A percentile compares a stretch with the other conserved stretches of the same genome.
Evolutionary conservation across 305 asterid genomes (phyloP).

Genomic region (Plantago lanceolata): DNA sequence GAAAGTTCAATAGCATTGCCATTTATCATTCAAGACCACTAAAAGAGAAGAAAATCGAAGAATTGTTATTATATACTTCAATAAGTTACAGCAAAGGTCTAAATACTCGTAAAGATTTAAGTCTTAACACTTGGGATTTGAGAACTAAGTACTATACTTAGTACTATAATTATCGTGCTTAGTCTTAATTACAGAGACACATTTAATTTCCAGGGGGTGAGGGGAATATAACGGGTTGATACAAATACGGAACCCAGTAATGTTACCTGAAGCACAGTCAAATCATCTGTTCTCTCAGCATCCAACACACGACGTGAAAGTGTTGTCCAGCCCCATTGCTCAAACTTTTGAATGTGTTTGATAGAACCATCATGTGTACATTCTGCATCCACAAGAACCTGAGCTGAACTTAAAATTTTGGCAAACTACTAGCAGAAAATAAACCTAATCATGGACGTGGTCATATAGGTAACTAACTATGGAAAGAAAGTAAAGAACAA

Average conservation of each 20-base stretch:
- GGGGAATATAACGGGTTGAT: not conserved
- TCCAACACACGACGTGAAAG: conserved; percentile 82
- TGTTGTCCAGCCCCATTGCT: conserved; percentile 97
- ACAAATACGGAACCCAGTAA: not conserved
- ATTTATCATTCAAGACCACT: too few species aligned
- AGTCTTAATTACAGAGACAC: too few species aligned
- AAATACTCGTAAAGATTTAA: too few species aligned
- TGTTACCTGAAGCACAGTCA: conserved; percentile 72
- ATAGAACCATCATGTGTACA: conserved; percentile 96
- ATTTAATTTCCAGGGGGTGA: too few species aligned
- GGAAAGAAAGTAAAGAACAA: conserved; percentile 7
- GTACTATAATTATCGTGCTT: too few species aligned
- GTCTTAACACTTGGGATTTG: too few species aligned
- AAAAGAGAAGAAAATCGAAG: too few species aligned
- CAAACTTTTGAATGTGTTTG: conserved; percentile 84
- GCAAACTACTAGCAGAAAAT: conserved; percentile 19
- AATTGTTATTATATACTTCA: too few species aligned
- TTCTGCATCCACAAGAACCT: conserved; percentile 98
- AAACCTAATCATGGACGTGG: not conserved
- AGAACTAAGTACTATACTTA: too few species aligned
- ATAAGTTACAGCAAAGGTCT: too few species aligned
- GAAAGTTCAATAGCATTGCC: too few species aligned
- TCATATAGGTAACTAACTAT: conserved; percentile 3
- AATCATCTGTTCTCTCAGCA: conserved; percentile 78
- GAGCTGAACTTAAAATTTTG: conserved; percentile 32